Conservation (phyloP, 139 green algal species). For the Raphidocelis subcapitata region DNA sequence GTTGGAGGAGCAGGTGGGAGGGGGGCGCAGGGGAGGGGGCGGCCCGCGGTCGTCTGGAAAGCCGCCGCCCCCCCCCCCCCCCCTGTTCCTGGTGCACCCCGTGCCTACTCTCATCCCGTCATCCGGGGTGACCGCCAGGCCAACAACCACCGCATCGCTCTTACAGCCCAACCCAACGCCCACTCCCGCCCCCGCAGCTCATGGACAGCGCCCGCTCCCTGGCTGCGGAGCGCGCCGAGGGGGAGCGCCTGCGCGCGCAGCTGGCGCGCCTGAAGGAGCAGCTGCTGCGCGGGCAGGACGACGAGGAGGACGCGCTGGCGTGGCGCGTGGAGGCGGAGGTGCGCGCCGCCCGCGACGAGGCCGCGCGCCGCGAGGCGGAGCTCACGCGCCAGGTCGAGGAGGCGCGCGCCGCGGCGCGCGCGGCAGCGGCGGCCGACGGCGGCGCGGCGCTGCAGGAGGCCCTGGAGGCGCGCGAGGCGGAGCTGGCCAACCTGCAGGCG, state of each 20-base stretch:
- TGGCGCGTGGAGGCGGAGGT: slow-evolving; percentile 29
- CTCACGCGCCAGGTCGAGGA: slow-evolving; percentile 13
- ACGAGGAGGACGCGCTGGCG: slow-evolving; percentile 20
- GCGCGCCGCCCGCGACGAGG: slow-evolving; percentile 7
- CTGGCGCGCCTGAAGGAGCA: slow-evolving; percentile 30
- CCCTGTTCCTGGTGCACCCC: too few relatives aligned
- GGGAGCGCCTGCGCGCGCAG: slow-evolving; percentile 4
- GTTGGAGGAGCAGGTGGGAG: too few relatives aligned
- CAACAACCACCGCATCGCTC: too few relatives aligned
- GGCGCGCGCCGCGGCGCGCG: slow-evolving; percentile 4
- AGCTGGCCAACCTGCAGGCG: slow-evolving; percentile 27
- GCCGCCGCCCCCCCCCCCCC: too few relatives aligned
- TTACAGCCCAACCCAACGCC: too few relatives aligned
- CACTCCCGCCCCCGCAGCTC: too few relatives aligned
- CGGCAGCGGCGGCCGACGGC: not conserved
- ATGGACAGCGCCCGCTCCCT: not conserved
- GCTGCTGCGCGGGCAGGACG: slow-evolving; percentile 24
- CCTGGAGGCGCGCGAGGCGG: slow-evolving; percentile 20
- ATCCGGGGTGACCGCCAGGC: too few relatives aligned
- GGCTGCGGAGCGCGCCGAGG: not conserved
- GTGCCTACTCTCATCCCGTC: too few relatives aligned
- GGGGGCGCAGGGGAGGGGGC: too few relatives aligned
- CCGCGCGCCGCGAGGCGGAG: slow-evolving; percentile 16
- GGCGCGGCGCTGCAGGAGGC: not conserved
- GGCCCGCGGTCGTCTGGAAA: too few relatives aligned